Evolutionary conservation across 257 asterid genomes (phyloP), one percentile per base, ranked within the genome.

Genomic region (Cordia subcordata): DNA sequence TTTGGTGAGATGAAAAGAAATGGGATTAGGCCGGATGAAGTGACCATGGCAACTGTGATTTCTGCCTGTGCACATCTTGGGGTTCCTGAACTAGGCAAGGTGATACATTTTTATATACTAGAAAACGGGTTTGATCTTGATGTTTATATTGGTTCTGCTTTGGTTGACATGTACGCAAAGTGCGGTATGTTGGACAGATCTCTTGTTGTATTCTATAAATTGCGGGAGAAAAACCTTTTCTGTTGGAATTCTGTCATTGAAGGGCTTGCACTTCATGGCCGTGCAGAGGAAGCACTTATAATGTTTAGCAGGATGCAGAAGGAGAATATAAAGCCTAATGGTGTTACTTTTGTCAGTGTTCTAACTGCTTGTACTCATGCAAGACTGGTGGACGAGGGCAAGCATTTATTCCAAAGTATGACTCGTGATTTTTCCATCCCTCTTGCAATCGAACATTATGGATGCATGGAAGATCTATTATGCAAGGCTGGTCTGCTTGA

Each of bases 61-160:
- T 84, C 96, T 42, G 88, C 95, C 39, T 85, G 92, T 66, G 98
- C 98, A 13, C 96, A 88, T 83, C 84, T 88, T 27, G 96, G 96
- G 49, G 79, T 81, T 21, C 70, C 84, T 53, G 82, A 82, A 38
- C 77, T 63, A 42, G 94, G 95, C 22, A 82, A 64, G 86, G 94
- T 80, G 73, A 67, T 85, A 72, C 95, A 88, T 70, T 49, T 67
- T 37, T 82, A 75, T 68, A 71, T 76, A 8, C 38, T 61, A 79
- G 67, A 51, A 46, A 76, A 55, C 4, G 64, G 78, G 60, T 76
- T 65, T 40, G 46, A 63, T 55, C 57, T 77, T 35, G 87, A 84
- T 67, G 87, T 83, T 42, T 79, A 71, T 64, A 69, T 81, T 5
- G 87, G 93, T 19, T 86, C 84, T 13, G 84, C 90, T 1, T 62